Evolutionary conservation across 345 rosid genomes (phyloP), one percentile per base, ranked within the genome.

Genomic region (Salix koriyanagi): DNA sequence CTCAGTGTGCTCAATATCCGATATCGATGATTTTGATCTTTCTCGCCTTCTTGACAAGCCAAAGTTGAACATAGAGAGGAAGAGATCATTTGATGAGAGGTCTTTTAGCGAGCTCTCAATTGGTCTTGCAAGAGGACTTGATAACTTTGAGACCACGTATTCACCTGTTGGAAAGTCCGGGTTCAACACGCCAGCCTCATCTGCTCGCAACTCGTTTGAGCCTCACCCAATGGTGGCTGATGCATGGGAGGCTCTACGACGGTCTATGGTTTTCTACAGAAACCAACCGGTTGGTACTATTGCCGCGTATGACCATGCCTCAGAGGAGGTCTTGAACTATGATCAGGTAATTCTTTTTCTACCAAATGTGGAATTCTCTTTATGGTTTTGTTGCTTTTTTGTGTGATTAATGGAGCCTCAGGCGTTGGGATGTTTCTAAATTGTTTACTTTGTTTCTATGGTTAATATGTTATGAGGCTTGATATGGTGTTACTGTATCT

Each of bases 211-310:
- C 90, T 91, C 97, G 9, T 95, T 93, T 69, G 99, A 91, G 72
- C 99, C 98, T 13, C 99, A 95, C 69, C 97, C 97, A 0, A 93
- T 93, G 94, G 91, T 95, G 41, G 96, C 96, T 25, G 99, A 95
- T 44, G 99, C 99, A 15, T 95, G 99, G 99, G 97, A 95, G 62
- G 88, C 98, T 65, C 85, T 95, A 7, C 79, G 99, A n/a, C 83
- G 88, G 54, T 90, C 98, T 9, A 80, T 91, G 78, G 98, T 95
- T 74, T 78, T 84, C 84, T 95, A 87, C 79, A 88, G 91, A 77
- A 87, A 88, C 81, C 98, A 91, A 81, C 96, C 99, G 0, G 93
- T 93, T 70, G 98, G 99, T 70, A 93, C 98, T 65, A 84, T 95
- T 28, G 99, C 97, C 5, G 99, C 99, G 0, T 76, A 77, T 77